Conservation (phyloP, 129 eudicot genomes). For the Centrapalus pauciflorus region DNA sequence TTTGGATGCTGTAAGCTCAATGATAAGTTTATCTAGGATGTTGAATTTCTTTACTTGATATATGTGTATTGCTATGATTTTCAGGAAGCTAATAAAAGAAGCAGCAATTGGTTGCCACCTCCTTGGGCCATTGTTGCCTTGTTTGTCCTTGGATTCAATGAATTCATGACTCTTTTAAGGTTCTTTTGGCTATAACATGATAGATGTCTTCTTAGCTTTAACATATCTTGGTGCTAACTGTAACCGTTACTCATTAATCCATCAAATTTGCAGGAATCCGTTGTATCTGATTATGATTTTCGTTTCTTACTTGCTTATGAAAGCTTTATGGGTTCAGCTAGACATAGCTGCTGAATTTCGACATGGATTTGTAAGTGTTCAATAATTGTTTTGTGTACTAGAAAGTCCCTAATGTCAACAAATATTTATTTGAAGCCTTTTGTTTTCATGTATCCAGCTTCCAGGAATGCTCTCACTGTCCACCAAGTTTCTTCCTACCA, state of each 20-base stretch:
- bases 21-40: too few relatives aligned
- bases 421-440: neutral
- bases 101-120: conserved; percentile 75
- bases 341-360: conserved; percentile 45
- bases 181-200: neutral
- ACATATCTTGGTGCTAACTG: too few relatives aligned
- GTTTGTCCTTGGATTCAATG: conserved; percentile 62
- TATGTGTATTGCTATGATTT: conserved; percentile 8
- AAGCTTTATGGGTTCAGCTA: conserved; percentile 68
- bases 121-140: conserved; percentile 71
- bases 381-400: neutral
- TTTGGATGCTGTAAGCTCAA: too few relatives aligned
- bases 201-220: neutral
- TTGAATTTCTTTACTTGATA: neutral
- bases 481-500: conserved; percentile 20
- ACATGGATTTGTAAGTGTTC: conserved; percentile 53
- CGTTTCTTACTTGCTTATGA: conserved; percentile 42
- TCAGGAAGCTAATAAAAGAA: conserved; percentile 64
- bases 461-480: conserved; percentile 62
- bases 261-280: conserved; percentile 54
- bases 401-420: neutral
- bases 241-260: neutral
- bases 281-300: conserved; percentile 49
- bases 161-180: conserved; percentile 72
- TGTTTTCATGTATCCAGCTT: conserved; percentile 41